These are phyloP conservation scores for Stromatinia cepivora DNA, from an alignment of 2,329 filamentous ascomycete genomes.

Conservation along the genomic window DNA sequence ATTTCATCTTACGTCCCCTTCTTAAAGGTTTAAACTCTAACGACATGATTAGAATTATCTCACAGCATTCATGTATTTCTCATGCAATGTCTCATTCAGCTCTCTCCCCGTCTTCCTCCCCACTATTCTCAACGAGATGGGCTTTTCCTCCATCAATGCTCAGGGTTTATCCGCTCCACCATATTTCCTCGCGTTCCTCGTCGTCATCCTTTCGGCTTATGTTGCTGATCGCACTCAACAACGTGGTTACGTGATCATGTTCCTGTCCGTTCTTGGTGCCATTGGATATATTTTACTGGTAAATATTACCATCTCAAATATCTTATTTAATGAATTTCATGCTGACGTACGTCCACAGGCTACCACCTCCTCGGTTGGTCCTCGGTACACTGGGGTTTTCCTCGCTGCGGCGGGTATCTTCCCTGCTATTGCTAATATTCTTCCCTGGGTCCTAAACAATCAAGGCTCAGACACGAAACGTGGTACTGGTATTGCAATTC, in stretches of 20 bases:
- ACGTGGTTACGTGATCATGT: conserved; percentile 59
- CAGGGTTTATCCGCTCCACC: conserved; percentile 73
- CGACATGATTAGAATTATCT: conserved; percentile 30
- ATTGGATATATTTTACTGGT: conserved; percentile 67
- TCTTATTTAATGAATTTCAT: not conserved
- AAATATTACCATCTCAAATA: not conserved
- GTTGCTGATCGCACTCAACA: conserved; percentile 66
- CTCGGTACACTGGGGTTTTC: conserved; percentile 51
- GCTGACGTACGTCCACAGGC: not conserved
- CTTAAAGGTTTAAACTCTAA: not conserved
- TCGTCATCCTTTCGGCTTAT: conserved; percentile 61
- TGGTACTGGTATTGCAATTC: conserved; percentile 64
- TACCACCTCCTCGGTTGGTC: conserved; percentile 47
- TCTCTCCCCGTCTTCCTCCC: conserved; percentile 66
- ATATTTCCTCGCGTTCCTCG: conserved; percentile 65
- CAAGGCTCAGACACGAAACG: conserved; percentile 68
- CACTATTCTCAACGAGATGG: conserved; percentile 64
- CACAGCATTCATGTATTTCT: conserved; percentile 54
- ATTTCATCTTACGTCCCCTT: not conserved
- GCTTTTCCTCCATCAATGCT: conserved; percentile 64
- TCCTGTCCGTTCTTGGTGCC: conserved; percentile 57
- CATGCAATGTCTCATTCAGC: conserved; percentile 64
- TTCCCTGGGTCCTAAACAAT: conserved; percentile 71
- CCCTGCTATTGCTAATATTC: conserved; percentile 66
- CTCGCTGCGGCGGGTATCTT: conserved; percentile 63